phyloP scores from a whole-genome alignment of 805 yeast genomes.

The Kodamaea restingae region DNA sequence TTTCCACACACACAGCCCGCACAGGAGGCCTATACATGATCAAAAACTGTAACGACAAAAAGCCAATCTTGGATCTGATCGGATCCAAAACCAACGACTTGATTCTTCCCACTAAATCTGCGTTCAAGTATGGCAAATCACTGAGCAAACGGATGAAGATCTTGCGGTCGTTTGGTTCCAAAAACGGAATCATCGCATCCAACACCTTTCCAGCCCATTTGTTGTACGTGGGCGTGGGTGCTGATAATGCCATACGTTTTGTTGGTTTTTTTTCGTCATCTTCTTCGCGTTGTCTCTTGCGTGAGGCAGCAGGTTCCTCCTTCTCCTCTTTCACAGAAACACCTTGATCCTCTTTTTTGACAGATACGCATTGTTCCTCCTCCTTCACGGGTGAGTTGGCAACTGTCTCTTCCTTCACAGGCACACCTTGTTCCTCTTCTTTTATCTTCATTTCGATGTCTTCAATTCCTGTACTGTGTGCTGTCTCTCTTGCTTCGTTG shows the following conservation, averaged over 20 bases:
- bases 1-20: slow-evolving; percentile 46
- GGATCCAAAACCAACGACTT: slow-evolving; percentile 83
- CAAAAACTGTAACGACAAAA: slow-evolving; percentile 74
- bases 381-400: too few species aligned
- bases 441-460: slow-evolving; percentile 2
- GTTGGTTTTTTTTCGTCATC: not conserved
- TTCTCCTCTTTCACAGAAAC: not conserved
- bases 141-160: slow-evolving; percentile 77
- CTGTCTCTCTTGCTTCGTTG: slow-evolving; percentile 27
- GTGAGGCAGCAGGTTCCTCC: not conserved
- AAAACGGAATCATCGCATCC: slow-evolving; percentile 76
- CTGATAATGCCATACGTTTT: not conserved
- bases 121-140: slow-evolving; percentile 77
- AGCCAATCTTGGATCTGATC: slow-evolving; percentile 72
- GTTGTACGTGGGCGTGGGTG: slow-evolving; percentile 49
- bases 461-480: not conserved
- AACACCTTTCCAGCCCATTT: slow-evolving; percentile 68
- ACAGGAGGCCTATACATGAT: slow-evolving; percentile 91
- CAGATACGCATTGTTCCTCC: too few species aligned
- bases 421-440: too few species aligned
- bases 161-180: slow-evolving; percentile 78
- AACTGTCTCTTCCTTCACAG: too few species aligned
- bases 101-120: slow-evolving; percentile 57
- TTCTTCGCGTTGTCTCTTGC: not conserved
- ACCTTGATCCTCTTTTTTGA: slow-evolving; percentile 3